Evolutionary conservation across 106 monocot genomes (phyloP).

Genomic region (Ottelia alismoides): DNA sequence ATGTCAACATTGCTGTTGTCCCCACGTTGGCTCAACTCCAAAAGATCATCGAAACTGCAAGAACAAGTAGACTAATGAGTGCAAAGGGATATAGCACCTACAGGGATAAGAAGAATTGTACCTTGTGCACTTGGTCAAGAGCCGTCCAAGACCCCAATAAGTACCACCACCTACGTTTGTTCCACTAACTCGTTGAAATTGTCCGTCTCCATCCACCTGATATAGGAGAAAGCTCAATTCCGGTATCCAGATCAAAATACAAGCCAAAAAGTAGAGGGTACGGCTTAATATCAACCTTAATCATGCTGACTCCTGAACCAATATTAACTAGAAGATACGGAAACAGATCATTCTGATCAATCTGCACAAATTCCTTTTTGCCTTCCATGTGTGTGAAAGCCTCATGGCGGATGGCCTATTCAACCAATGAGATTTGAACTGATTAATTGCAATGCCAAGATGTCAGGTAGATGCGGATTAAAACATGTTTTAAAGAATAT

Average conservation of each 20-base stretch:
- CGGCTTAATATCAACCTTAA: no score
- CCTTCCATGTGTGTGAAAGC: constrained; percentile 99
- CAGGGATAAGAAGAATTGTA: constrained; percentile 8
- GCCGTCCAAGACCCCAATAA: constrained; percentile 86
- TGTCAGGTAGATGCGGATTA: no score
- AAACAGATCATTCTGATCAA: constrained; percentile 93
- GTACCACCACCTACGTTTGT: constrained; percentile 99
- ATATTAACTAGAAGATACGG: constrained; percentile 99
- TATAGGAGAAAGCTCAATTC: not conserved
- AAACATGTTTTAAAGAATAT: no score
- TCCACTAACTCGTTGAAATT: constrained; percentile 94
- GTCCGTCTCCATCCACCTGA: constrained; percentile 92
- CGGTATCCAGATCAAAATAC: not conserved
- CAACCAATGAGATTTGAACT: not conserved
- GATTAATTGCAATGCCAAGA: no score
- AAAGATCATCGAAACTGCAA: constrained; percentile 89
- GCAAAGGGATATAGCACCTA: no score
- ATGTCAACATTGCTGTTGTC: constrained; percentile 90
- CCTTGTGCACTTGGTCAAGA: constrained; percentile 98
- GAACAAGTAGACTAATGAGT: no score
- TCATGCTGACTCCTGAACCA: constrained; percentile 97
- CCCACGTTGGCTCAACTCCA: constrained; percentile 95
- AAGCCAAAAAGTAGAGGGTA: not conserved
- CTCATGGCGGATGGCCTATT: constrained; percentile 92
- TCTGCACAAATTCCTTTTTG: constrained; percentile 86